Evolutionary conservation across 1,139 yeast species (phyloP).

Genomic region (Kluyveromyces marxianus): DNA sequence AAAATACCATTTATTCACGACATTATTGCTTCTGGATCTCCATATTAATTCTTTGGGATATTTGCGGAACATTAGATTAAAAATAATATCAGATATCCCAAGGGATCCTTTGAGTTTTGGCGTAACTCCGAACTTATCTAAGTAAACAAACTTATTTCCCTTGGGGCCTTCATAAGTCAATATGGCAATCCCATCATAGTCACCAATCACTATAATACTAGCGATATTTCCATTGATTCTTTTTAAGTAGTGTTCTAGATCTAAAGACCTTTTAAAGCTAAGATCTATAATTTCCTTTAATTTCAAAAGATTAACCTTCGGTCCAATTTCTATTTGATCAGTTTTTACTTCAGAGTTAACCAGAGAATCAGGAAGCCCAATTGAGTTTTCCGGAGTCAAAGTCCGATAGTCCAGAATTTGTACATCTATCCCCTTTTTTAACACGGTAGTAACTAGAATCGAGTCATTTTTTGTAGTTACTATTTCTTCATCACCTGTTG

Average conservation of each 20-base stretch:
- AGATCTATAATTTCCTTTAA: constrained; percentile 61
- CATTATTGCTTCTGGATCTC: constrained; percentile 81
- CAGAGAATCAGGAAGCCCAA: constrained; percentile 19
- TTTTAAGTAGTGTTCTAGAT: constrained; percentile 53
- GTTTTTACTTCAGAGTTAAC: background rate
- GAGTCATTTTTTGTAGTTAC: constrained; percentile 18
- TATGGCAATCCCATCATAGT: constrained; percentile 92
- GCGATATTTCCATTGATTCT: constrained; percentile 65
- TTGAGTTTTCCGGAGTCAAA: constrained; percentile 23
- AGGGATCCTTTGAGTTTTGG: constrained; percentile 80
- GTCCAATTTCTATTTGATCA: constrained; percentile 15
- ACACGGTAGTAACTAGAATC: constrained; percentile 54
- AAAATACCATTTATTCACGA: constrained; percentile 96
- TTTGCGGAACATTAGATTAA: constrained; percentile 63
- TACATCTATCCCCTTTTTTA: constrained; percentile 72
- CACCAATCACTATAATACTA: constrained; percentile 77
- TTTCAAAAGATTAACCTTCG: constrained; percentile 43
- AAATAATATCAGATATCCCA: constrained; percentile 88
- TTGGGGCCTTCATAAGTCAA: constrained; percentile 63
- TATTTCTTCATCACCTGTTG: constrained; percentile 11
- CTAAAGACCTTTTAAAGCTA: constrained; percentile 68
- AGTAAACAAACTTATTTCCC: constrained; percentile 43
- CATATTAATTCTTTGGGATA: constrained; percentile 75
- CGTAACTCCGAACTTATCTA: constrained; percentile 90
- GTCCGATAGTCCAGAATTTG: constrained; percentile 35